Conservation (phyloP, 305 asterid species). For the Nicotiana rustica region DNA sequence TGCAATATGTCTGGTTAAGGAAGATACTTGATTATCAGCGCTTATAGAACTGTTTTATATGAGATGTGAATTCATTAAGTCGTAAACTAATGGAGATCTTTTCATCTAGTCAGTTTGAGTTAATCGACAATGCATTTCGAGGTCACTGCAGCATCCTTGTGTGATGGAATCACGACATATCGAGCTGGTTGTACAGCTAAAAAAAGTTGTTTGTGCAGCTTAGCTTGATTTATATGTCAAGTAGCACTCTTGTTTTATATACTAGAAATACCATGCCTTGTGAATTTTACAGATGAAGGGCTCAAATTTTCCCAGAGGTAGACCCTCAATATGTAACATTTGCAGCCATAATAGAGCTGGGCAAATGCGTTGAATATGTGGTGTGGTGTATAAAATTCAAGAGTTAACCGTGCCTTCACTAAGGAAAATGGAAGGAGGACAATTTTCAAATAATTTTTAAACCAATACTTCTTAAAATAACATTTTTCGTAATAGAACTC, state of each 20-base stretch:
- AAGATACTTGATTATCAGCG: neutral
- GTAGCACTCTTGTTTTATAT: too few species aligned
- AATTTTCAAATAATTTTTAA: too few species aligned
- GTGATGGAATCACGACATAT: neutral
- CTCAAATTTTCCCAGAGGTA: neutral
- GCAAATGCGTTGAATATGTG: too few species aligned
- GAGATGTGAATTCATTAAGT: neutral
- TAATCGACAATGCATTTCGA: neutral
- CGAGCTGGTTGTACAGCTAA: neutral
- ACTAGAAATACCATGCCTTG: neutral
- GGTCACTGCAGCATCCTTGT: neutral
- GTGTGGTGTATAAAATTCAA: too few species aligned
- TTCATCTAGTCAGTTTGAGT: neutral
- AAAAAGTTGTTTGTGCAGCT: neutral
- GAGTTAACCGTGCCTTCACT: neutral
- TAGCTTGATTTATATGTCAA: neutral
- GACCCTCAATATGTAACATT: neutral
- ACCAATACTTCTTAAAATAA: too few species aligned
- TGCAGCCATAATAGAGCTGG: too few species aligned
- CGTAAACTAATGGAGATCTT: neutral
- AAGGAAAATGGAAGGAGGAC: neutral
- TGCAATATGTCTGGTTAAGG: neutral
- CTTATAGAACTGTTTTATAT: neutral
- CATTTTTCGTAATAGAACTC: neutral
- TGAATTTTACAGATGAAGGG: neutral